Percentiles rank a stretch among this genome's conserved stretches.
phyloP scores from a whole-genome alignment of 306 rosid species.

The Coriaria nepalensis region DNA sequence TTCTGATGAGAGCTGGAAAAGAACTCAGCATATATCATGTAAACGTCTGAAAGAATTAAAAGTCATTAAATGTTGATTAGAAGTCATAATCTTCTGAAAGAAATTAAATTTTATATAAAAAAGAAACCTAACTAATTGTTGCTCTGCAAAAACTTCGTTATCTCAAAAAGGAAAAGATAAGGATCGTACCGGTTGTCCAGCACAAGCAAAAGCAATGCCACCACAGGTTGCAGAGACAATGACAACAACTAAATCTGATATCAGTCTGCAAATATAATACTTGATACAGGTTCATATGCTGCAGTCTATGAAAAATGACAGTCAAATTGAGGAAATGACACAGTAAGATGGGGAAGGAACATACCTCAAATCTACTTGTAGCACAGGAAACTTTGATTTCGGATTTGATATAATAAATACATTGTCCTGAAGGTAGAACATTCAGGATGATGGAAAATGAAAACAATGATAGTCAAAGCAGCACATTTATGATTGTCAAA shows the following conservation, averaged over 20 bases:
- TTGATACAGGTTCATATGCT: constrained; percentile 19
- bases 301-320: constrained; percentile 14
- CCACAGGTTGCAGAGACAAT: constrained; percentile 97
- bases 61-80: too few species aligned
- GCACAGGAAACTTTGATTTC: constrained; percentile 88
- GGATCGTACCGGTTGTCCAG: constrained; percentile 87
- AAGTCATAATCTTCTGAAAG: too few species aligned
- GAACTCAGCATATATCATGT: too few species aligned
- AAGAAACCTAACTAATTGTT: too few species aligned
- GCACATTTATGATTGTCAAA: background rate
- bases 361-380: constrained; percentile 80
- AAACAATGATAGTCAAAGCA: too few species aligned
- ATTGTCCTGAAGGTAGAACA: constrained; percentile 53
- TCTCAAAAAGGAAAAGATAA: constrained; percentile 10
- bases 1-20: too few species aligned
- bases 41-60: too few species aligned
- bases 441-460: too few species aligned
- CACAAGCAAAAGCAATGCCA: constrained; percentile 97
- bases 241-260: constrained; percentile 88
- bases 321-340: constrained; percentile 9
- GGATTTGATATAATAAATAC: constrained; percentile 80
- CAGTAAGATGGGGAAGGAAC: too few species aligned
- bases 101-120: too few species aligned
- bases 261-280: constrained; percentile 46
- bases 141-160: background rate